Evolutionary conservation across 2,329 filamentous ascomycete species (phyloP).

Genomic region (Xenosphaeropsis pyriputrescens): DNA sequence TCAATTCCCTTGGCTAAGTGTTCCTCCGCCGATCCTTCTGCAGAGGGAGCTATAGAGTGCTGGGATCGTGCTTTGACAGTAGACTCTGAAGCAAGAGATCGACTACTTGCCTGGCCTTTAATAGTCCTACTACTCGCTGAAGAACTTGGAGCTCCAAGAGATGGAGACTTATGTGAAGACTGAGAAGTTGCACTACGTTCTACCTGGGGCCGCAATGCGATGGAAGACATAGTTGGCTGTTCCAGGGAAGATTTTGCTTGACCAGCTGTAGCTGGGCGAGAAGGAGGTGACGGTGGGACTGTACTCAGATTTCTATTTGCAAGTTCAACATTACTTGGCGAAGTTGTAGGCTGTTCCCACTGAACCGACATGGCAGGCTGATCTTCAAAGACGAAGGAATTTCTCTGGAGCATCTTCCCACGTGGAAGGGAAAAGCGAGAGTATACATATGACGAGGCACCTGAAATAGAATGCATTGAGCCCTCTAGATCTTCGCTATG

Average conservation of each 20-base stretch:
- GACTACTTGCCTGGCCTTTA: neutral
- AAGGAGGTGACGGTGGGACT: slow-evolving; percentile 46
- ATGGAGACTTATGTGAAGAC: neutral
- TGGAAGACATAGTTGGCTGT: slow-evolving; percentile 17
- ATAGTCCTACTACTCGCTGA: neutral
- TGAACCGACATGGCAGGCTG: slow-evolving; percentile 37
- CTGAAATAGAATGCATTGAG: slow-evolving; percentile 27
- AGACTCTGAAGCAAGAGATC: slow-evolving; percentile 8
- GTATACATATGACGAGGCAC: slow-evolving; percentile 67
- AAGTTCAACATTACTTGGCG: slow-evolving; percentile 27
- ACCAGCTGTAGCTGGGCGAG: slow-evolving; percentile 35
- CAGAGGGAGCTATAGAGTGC: slow-evolving; percentile 35
- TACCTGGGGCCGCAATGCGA: slow-evolving; percentile 4
- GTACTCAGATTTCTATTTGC: slow-evolving; percentile 26
- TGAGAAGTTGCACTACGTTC: slow-evolving; percentile 33
- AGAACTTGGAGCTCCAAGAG: no score
- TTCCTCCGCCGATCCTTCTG: slow-evolving; percentile 69
- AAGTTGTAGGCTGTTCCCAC: slow-evolving; percentile 41
- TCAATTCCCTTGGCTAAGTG: slow-evolving; percentile 84
- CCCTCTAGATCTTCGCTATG: slow-evolving; percentile 54
- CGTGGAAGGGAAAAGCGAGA: slow-evolving; percentile 73
- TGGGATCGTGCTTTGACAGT: slow-evolving; percentile 26
- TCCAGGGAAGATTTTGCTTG: neutral
- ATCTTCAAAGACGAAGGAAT: slow-evolving; percentile 42
- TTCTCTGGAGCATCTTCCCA: slow-evolving; percentile 63